Conservation (phyloP, 257 asterid species). For the Craterostigma plantagineum region DNA sequence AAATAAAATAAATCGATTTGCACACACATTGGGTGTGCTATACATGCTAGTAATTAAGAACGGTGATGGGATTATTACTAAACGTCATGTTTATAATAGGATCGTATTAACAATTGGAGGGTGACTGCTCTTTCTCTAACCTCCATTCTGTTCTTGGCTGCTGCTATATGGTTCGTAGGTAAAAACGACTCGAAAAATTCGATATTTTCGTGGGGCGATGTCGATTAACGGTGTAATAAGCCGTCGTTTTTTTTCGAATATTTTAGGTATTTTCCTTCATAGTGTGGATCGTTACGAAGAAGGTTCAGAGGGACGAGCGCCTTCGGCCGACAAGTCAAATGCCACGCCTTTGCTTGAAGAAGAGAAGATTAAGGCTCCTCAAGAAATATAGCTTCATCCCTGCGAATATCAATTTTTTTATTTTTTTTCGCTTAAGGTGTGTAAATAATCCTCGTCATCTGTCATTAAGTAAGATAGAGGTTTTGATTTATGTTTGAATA, state of each 20-base stretch:
- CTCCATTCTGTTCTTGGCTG: slow-evolving; percentile 56
- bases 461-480: too few species aligned
- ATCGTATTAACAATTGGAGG: slow-evolving; percentile 73
- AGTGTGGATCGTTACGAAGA: slow-evolving; percentile 62
- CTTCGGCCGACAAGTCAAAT: slow-evolving; percentile 21
- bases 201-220: too few species aligned
- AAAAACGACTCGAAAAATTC: not conserved
- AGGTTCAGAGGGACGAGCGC: slow-evolving; percentile 22
- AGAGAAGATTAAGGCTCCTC: not conserved
- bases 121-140: slow-evolving; percentile 56
- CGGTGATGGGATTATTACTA: too few species aligned
- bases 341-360: slow-evolving; percentile 46
- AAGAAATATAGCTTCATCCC: too few species aligned
- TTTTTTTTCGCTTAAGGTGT: too few species aligned
- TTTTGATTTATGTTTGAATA: too few species aligned
- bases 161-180: slow-evolving; percentile 80
- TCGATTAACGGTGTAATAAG: not conserved
- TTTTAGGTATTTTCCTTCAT: slow-evolving; percentile 53
- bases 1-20: too few species aligned
- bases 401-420: too few species aligned
- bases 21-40: too few species aligned
- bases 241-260: not conserved
- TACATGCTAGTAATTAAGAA: too few species aligned
- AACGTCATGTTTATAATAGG: too few species aligned
- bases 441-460: too few species aligned